Evolutionary conservation across 1,139 yeast genomes (phyloP), one percentile per base, ranked within the genome.

Genomic region (Torulaspora globosa): DNA sequence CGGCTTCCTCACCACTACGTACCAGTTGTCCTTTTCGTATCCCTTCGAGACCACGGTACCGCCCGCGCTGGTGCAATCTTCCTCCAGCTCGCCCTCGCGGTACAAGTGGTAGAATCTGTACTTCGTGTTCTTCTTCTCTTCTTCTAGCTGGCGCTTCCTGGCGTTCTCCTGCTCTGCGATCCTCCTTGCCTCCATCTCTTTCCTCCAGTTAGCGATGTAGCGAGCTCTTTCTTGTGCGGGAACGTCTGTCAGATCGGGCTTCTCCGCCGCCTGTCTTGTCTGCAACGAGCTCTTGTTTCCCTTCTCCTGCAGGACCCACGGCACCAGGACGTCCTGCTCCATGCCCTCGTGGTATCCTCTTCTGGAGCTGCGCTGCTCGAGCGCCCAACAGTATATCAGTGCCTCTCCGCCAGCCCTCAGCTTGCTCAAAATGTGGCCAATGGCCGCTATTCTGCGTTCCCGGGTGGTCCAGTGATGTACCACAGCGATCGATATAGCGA

Each of bases 11-110:
- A 74, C 70, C 2, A 82, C 70, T 2, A 74, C 83, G 87, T 96
- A 92, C 97, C 98, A 92, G 62, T 92, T 92, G 62, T 94, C 98
- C 58, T 77, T 78, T 62, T 92, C 97, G 61, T 90, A 94, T 1
- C 99, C 99, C 42, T 77, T 71, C 27, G 77, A 79, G 0, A 84
- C 72, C 1, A 90, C 71, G 2, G 51, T 56, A 1, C 82, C 88
- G 1, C 94, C 94, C 0, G 96, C 95, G 18, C 61, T 61, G 18
- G 58, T 62, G 12, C 87, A 84, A 59, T 89, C 87, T 3, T 74
- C 76, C 39, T 76, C 83, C 37, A 92, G 71, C 62, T 92, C 98
- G 1, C 96, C 97, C 53, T 84, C 68, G 49, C 74, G 77, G 63
- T 92, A 92, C 38, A 92, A 69, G 65, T 92, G 98, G 59, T 92